Conservation (phyloP, 345 rosid genomes). For the Erodium maritimum region DNA sequence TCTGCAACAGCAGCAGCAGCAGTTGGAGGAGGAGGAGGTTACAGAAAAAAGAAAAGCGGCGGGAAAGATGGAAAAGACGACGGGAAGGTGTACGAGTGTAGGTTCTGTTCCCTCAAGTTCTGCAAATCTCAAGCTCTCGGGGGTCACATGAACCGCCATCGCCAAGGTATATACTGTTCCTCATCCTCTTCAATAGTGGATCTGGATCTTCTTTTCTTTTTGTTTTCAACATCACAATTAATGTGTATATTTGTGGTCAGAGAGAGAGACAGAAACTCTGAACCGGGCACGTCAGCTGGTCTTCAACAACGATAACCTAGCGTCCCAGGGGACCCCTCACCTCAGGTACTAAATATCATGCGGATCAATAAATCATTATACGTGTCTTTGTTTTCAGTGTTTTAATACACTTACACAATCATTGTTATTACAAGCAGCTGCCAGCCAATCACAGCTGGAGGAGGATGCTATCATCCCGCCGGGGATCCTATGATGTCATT, state of each 20-base stretch:
- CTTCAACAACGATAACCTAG: slow-evolving; percentile 54
- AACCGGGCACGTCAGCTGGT: slow-evolving; percentile 98
- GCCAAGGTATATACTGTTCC: slow-evolving; percentile 50
- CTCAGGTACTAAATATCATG: slow-evolving; percentile 33
- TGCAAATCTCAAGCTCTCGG: slow-evolving; percentile 99
- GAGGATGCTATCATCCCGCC: slow-evolving; percentile 31
- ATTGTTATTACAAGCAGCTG: slow-evolving; percentile 25
- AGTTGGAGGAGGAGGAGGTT: slow-evolving; percentile 21
- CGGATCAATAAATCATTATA: not conserved
- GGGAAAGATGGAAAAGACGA: slow-evolving; percentile 89
- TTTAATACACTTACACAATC: not conserved
- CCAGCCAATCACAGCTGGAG: slow-evolving; percentile 20
- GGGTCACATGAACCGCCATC: slow-evolving; percentile 99
- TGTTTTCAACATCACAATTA: too few relatives aligned
- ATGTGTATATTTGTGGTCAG: slow-evolving; percentile 24
- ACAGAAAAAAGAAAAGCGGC: slow-evolving; percentile 51
- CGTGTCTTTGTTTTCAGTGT: not conserved
- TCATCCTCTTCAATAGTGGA: not conserved
- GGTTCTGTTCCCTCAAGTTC: slow-evolving; percentile 99
- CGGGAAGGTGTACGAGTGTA: slow-evolving; percentile 86
- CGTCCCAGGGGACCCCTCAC: slow-evolving; percentile 29
- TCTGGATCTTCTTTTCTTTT: not conserved
- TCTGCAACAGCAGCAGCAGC: too few relatives aligned
- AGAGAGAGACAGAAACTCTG: slow-evolving; percentile 96
- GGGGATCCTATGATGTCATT: slow-evolving; percentile 38